Percentiles rank a stretch among this genome's conserved stretches.
Conservation (phyloP, 2,329 filamentous ascomycete genomes). For the Colletotrichum incanum region DNA sequence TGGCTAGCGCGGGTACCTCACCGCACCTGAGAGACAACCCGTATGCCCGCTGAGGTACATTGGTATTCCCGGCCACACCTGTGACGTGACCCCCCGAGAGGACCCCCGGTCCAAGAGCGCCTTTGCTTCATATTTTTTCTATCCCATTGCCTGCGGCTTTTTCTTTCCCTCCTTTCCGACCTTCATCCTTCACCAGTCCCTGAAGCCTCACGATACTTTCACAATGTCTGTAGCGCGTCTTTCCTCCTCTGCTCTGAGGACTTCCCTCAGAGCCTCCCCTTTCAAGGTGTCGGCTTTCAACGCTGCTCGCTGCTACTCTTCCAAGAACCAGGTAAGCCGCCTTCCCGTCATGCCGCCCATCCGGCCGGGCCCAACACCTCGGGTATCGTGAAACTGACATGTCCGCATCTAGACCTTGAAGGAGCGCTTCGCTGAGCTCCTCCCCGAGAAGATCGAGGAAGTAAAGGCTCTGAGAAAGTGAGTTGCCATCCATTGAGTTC, state of each 20-base stretch:
- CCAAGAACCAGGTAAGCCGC: constrained; percentile 84
- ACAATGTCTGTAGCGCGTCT: constrained; percentile 89
- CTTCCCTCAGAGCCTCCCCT: constrained; percentile 78
- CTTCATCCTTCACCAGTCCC: constrained; percentile 50
- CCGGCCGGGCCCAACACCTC: constrained; percentile 44
- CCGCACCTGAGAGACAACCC: constrained; percentile 25
- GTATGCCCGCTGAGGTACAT: constrained; percentile 37
- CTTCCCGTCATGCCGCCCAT: constrained; percentile 22
- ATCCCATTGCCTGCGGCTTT: constrained; percentile 42
- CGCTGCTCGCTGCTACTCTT: constrained; percentile 91
- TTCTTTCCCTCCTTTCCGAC: constrained; percentile 48
- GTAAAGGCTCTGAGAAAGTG: constrained; percentile 99
- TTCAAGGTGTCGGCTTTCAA: constrained; percentile 82
- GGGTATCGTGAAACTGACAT: constrained; percentile 46
- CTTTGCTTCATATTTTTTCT: constrained; percentile 44
- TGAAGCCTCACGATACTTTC: constrained; percentile 46
- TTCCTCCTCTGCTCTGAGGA: constrained; percentile 85
- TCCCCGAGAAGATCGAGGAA: constrained; percentile 98
- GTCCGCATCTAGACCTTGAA: constrained; percentile 82
- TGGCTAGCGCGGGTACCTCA: constrained; percentile 25
- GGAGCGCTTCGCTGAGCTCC: constrained; percentile 96
- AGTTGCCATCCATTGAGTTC: constrained; percentile 54
- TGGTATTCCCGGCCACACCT: constrained; percentile 41
- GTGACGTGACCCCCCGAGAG: constrained; percentile 42
- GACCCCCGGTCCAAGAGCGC: constrained; percentile 37